phyloP scores from a whole-genome alignment of 139 green algal genomes.

The Chlamydomonas eustigma region DNA sequence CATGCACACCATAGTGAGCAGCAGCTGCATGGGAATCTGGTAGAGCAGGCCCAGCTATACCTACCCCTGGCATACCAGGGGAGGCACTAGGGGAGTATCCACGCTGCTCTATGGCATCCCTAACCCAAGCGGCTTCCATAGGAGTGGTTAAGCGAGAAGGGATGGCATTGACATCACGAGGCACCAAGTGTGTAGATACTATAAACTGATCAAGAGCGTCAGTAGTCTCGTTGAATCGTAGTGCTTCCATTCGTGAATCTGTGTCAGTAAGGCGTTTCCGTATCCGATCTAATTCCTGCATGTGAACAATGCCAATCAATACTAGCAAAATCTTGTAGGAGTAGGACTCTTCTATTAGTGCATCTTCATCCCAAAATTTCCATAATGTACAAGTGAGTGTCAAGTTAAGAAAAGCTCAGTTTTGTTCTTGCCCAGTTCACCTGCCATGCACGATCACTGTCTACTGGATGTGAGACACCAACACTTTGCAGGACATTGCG shows the following conservation, averaged over 20 bases:
- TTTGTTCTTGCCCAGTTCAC: too few relatives aligned
- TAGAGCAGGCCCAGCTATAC: too few relatives aligned
- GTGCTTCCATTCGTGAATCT: neutral
- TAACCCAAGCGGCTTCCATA: slow-evolving; percentile 5
- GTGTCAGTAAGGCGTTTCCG: neutral
- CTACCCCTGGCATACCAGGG: too few relatives aligned
- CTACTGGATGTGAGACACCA: neutral
- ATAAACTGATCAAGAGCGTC: neutral
- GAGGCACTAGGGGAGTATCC: neutral
- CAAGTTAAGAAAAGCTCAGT: too few relatives aligned
- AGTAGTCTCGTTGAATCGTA: neutral
- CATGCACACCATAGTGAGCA: neutral
- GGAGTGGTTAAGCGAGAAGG: neutral
- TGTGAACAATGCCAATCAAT: too few relatives aligned
- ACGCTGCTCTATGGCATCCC: neutral
- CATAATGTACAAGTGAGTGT: too few relatives aligned
- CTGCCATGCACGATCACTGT: neutral
- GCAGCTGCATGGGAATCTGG: too few relatives aligned
- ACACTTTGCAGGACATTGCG: neutral
- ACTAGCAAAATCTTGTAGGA: too few relatives aligned
- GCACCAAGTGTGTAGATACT: slow-evolving; percentile 2
- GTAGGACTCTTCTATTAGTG: too few relatives aligned
- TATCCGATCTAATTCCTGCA: neutral
- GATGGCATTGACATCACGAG: neutral
- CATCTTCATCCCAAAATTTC: too few relatives aligned